Evolutionary conservation across 225 moss, liverwort and hornwort genomes (phyloP), one percentile per base, ranked within the genome.

Genomic region (Lunularia cruciata): DNA sequence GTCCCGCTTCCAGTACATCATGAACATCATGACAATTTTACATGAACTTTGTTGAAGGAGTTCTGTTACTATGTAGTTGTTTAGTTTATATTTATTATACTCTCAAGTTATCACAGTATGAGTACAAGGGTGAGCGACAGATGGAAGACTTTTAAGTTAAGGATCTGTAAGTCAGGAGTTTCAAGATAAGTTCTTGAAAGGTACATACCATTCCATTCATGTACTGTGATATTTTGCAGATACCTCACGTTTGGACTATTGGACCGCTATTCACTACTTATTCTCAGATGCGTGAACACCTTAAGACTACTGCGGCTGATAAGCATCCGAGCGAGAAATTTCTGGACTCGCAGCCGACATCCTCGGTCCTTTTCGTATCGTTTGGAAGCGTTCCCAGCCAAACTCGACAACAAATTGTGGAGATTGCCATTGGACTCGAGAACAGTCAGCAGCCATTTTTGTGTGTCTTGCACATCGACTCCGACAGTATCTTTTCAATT

Each of bases 361-460:
- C 65, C 16, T 83, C 79, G 4, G 83, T 83, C 14, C 65, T 83
- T 3, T 79, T n/a, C 36, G 79, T 76, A 6, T 65, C 72, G 0
- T 83, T 83, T 25, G 83, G 83, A 38, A 79, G 66, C 45, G 19
- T 76, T 33, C 64, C 59, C 31, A 54, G 52, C 28, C 47, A 65
- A 1, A 62, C 77, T 22, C 46, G 57, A 13, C 59, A 18, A 31
- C 69, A 84, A 30, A 76, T 84, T 26, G 62, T 62, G 33, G 84
- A 80, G 32, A 74, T 89, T 13, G 81, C 76, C 16, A 53, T 72
- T 9, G 84, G 83, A 16, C 73, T 86, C 20, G 76, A 89, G 57
- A 59, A 37, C 46, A 84, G 84, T 72, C 34, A 61, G 19, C 82
- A 80, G 38, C 82, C 76, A 5, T 86, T 86, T 34, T 69, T 88